Evolutionary conservation across 257 asterid species (phyloP), one percentile per base, ranked within the genome.

Genomic region (Linderniella brevidens): DNA sequence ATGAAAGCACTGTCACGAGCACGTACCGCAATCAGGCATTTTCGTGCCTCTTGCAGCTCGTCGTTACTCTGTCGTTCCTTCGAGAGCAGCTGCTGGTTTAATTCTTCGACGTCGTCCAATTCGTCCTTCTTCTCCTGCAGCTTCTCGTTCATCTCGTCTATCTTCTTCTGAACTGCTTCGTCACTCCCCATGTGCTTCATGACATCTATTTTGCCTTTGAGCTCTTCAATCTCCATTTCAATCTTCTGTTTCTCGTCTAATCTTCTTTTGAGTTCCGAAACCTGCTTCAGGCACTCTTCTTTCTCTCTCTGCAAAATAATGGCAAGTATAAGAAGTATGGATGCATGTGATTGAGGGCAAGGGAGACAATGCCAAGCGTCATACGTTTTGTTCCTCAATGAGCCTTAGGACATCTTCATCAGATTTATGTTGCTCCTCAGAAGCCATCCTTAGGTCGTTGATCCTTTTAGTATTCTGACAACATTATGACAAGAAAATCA

Each of bases 301-400:
- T 84, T 71, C 60, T 74, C 82, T 55, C 72, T 64, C 95, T 83
- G 86, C 69, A 68, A 35, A n/a, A 56, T 48, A 49, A 56, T 37
- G 48, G 32, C 32, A 25, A 25, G 32, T 25, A 6, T 25, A 25
- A 25, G 4, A 25, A 25, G 4, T 6, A 25, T 25, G 32, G 3
- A 25, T 25, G 32, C 32, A 25, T 25, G 32, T 25, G 32, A 25
- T 25, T 25, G 32, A 25, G 32, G 4, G 32, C 32, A 6, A 25
- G 32, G 32, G 6, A 25, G 32, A 25, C 32, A 25, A 25, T 6
- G 6, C 32, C 6, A 25, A 18, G 40, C 40, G 16, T 46, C 63
- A 54, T 52, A 87, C 95, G 65, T 80, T 78, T 49, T 87, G 95
- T 58, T 73, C 95, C 70, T 87, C 97, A 38, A 78, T 80, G 25